These are phyloP conservation scores for Tulasnella sp. DNA, from an alignment of 768 basidiomycete species.

Conservation along the genomic window DNA sequence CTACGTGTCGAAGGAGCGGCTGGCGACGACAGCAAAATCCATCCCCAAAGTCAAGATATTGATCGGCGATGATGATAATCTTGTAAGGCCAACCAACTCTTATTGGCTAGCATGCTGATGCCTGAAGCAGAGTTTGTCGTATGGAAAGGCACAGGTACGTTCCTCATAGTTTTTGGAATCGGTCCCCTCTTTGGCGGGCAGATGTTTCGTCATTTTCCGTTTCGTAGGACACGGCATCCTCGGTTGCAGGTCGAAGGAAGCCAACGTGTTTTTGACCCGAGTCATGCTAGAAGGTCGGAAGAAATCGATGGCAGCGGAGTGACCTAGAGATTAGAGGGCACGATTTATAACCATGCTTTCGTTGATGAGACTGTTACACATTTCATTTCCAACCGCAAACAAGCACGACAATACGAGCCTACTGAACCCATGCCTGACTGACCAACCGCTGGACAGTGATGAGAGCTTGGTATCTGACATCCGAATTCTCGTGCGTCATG, in stretches of 20 bases:
- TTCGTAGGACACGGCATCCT: conserved; percentile 43
- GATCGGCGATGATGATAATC: conserved; percentile 55
- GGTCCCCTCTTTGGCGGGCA: too few species aligned
- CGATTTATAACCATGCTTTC: too few species aligned
- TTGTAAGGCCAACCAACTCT: conserved; percentile 45
- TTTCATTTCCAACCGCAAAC: too few species aligned
- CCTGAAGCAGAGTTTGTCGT: conserved; percentile 40
- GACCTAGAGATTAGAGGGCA: not conserved
- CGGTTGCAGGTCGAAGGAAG: conserved; percentile 37
- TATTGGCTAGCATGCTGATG: conserved; percentile 46
- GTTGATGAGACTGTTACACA: too few species aligned
- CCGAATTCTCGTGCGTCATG: conserved; percentile 77
- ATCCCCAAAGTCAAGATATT: conserved; percentile 58
- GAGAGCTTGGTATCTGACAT: conserved; percentile 87
- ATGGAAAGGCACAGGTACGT: conserved; percentile 41
- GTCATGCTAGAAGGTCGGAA: conserved; percentile 41
- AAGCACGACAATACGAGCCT: too few species aligned
- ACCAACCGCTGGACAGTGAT: conserved; percentile 85
- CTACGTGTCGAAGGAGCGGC: conserved; percentile 37
- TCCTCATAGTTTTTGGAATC: not conserved
- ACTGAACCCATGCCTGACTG: conserved; percentile 63
- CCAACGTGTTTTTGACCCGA: conserved; percentile 47
- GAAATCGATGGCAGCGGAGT: not conserved
- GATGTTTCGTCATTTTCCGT: too few species aligned
- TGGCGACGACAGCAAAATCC: conserved; percentile 37